Conservation (phyloP, 176 grass and related monocot species). For the Hyparrhenia diplandra region DNA sequence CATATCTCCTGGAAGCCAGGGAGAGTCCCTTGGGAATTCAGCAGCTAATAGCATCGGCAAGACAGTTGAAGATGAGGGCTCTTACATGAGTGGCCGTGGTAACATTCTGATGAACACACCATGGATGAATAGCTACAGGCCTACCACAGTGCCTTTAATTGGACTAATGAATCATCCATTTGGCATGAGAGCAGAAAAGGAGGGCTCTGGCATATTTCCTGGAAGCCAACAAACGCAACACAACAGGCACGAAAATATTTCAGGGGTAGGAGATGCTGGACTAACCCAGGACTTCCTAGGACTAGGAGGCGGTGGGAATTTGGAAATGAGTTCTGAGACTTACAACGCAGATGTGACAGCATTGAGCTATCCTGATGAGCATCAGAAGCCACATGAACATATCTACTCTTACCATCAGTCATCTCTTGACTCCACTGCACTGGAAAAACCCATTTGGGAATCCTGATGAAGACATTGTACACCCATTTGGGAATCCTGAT, state of each 20-base stretch:
- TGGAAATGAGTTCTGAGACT: constrained; percentile 43
- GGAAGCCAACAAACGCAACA: constrained; percentile 36
- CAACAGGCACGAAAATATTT: constrained; percentile 34
- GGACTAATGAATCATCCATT: constrained; percentile 40
- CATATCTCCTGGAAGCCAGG: constrained; percentile 40
- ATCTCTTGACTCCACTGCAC: constrained; percentile 35
- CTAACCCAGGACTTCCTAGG: constrained; percentile 60
- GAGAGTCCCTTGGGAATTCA: constrained; percentile 39
- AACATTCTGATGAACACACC: constrained; percentile 44
- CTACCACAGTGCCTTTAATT: constrained; percentile 35
- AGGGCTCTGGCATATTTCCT: constrained; percentile 16
- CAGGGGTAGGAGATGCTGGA: constrained; percentile 34
- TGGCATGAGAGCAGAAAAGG: constrained; percentile 40
- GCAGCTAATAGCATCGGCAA: constrained; percentile 30
- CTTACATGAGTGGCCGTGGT: constrained; percentile 28
- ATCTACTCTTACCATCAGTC: constrained; percentile 55
- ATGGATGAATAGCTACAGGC: constrained; percentile 33
- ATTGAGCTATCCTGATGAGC: constrained; percentile 54
- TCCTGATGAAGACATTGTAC: too few relatives aligned
- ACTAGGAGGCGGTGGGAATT: constrained; percentile 32
- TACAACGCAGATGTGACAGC: constrained; percentile 31
- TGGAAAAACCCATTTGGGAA: constrained; percentile 56
- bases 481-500: too few relatives aligned
- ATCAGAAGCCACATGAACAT: constrained; percentile 37
- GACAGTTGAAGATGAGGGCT: constrained; percentile 14